These are phyloP conservation scores for Geotrichum bryndzae DNA, from an alignment of 1,139 yeast species.

Conservation along the genomic window DNA sequence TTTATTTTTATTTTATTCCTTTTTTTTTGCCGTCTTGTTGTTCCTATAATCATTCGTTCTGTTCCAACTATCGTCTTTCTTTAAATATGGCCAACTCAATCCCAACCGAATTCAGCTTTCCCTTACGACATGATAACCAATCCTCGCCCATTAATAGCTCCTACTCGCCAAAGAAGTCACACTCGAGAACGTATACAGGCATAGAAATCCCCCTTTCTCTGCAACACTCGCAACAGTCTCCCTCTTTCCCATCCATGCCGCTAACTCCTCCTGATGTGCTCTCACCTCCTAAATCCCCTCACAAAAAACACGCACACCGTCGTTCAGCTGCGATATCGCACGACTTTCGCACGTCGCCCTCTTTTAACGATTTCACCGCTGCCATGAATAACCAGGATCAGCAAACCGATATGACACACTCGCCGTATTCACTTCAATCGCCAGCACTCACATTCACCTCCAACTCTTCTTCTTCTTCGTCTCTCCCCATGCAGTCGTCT, in stretches of 20 bases:
- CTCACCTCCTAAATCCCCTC: slow-evolving; percentile 1
- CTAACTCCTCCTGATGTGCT: background rate
- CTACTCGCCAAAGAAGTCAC: background rate
- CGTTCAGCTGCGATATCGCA: slow-evolving; percentile 35
- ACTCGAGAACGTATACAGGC: slow-evolving; percentile 11
- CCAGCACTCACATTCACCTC: slow-evolving; percentile 25
- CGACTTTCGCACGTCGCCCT: slow-evolving; percentile 19
- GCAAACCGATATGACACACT: background rate
- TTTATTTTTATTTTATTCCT: background rate
- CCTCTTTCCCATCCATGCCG: background rate
- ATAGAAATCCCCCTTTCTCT: slow-evolving; percentile 12
- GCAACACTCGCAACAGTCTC: background rate
- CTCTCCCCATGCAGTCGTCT: slow-evolving; percentile 17
- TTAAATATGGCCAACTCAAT: background rate
- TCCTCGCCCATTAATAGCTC: background rate
- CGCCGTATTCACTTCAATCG: slow-evolving; percentile 19
- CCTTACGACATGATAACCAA: slow-evolving; percentile 2
- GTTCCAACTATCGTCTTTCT: background rate
- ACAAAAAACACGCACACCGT: slow-evolving; percentile 30
- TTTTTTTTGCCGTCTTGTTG: background rate
- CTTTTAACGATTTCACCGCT: background rate
- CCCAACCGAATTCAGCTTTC: slow-evolving; percentile 12
- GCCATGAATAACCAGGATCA: background rate
- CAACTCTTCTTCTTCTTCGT: slow-evolving; percentile 19
- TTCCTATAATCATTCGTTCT: background rate